phyloP scores from a whole-genome alignment of 768 basidiomycete genomes.

The Stropharia rugosoannulata region DNA sequence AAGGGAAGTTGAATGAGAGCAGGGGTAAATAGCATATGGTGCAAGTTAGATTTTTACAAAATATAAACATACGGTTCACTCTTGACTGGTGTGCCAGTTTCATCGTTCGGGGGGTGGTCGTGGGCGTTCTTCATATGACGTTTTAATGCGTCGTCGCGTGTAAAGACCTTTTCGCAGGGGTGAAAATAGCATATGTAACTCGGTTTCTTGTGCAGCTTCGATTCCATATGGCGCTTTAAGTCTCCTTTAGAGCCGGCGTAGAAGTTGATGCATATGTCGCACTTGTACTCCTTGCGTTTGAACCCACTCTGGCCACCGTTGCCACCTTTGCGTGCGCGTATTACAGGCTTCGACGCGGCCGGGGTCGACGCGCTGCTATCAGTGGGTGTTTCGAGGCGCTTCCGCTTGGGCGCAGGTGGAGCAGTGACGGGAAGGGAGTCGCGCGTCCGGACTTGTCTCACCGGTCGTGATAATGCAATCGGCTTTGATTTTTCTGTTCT shows the following conservation, averaged over 20 bases:
- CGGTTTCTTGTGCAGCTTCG: conserved; percentile 3
- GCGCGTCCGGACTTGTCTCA: not conserved
- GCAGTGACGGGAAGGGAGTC: not conserved
- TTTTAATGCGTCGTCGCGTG: conserved; percentile 7
- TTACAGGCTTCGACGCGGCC: not conserved
- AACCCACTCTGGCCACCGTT: not conserved
- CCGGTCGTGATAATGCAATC: not conserved
- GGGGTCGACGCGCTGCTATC: not conserved
- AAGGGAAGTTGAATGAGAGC: too few relatives aligned
- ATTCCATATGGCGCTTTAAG: conserved; percentile 9
- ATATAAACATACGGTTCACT: too few relatives aligned
- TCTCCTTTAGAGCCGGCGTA: conserved; percentile 6
- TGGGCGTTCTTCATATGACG: conserved; percentile 9
- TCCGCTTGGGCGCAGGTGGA: not conserved
- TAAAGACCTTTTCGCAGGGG: conserved; percentile 4
- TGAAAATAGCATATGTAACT: not conserved
- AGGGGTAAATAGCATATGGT: too few relatives aligned
- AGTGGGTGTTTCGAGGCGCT: not conserved
- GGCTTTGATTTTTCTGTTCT: not conserved
- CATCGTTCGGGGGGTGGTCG: not conserved
- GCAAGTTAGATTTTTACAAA: too few relatives aligned
- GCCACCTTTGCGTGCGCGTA: not conserved
- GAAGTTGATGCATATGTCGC: conserved; percentile 3
- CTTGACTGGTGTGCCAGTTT: too few relatives aligned
- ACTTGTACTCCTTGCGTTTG: conserved; percentile 5